These are phyloP conservation scores for Solanum gandarillasii DNA, from an alignment of 257 asterid species.

Conservation along the genomic window DNA sequence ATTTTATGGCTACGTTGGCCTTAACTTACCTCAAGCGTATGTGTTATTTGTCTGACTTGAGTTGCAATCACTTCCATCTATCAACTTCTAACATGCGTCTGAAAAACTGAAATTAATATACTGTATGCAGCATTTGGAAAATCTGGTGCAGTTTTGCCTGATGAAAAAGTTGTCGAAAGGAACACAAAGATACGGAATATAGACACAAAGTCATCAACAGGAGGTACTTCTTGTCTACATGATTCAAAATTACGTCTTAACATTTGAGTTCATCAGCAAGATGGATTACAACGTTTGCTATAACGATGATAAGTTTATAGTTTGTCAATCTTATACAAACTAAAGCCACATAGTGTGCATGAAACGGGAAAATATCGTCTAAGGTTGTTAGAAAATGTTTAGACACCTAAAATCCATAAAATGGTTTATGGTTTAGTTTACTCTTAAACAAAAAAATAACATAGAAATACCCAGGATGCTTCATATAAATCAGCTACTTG, in stretches of 20 bases:
- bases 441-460: background rate
- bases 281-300: background rate
- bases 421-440: background rate
- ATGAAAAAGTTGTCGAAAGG: constrained; percentile 34
- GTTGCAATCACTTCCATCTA: background rate
- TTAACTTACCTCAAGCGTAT: constrained; percentile 66
- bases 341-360: background rate
- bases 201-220: background rate
- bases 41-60: constrained; percentile 2
- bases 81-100: background rate
- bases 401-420: background rate
- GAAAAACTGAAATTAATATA: background rate
- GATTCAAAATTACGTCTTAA: background rate
- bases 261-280: background rate
- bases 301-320: background rate
- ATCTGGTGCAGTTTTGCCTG: constrained; percentile 42
- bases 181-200: constrained; percentile 16
- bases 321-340: background rate
- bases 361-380: background rate
- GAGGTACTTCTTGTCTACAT: background rate
- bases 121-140: constrained; percentile 55
- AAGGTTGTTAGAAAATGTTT: background rate
- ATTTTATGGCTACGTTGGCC: constrained; percentile 33
- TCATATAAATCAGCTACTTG: background rate
- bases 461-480: background rate